Base-by-base conservation (phyloP, 225 moss, liverwort and hornwort genomes). In the Polytrichum commune region DNA sequence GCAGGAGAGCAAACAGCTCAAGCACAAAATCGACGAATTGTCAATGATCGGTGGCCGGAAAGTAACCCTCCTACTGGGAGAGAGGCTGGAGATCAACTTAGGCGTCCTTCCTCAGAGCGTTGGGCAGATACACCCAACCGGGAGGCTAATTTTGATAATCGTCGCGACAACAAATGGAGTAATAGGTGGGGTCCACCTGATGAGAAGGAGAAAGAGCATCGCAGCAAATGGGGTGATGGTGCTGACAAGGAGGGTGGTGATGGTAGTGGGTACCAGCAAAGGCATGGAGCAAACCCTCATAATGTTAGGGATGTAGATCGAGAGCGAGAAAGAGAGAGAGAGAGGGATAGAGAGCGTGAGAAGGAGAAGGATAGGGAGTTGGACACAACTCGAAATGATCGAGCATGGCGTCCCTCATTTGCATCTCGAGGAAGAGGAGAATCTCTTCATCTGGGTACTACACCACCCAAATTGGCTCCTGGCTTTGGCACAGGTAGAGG, bases 81-180 rank as follows among this genome's bases (percentile, higher is more conserved):
- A 79, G 89, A 89, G 29, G 67, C 76, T 5, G 77, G 78, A 19
- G 89, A 89, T 6, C 73, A 75, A 23, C 81, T 69, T 9, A 29
- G 85, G 8, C 85, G 80, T 25, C 78, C 83, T 68, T 73, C 85
- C 5, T 83, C 85, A 9, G 89, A 89, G 5, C 82, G 83, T 67
- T 85, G 89, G 89, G 76, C 80, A 67, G 85, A 89, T 64, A 67
- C 83, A 2, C 28, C 73, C 7, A 89, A 81, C 63, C 78, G 89
- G 62, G 89, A 89, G 64, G 69, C 81, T 13, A 83, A 77, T 72
- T 88, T 85, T 74, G 89, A 89, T 24, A 78, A 80, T 27, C 82
- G 89, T 58, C 73, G 89, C 18, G 89, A 89, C 72, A 89, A 83
- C 69, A 89, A 89, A 66, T 89, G 89, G 89, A 89, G 83, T 65